Evolutionary conservation across 495 filamentous ascomycete species (phyloP), one percentile per base, ranked within the genome.

Genomic region (Penicillium maclennaniae): DNA sequence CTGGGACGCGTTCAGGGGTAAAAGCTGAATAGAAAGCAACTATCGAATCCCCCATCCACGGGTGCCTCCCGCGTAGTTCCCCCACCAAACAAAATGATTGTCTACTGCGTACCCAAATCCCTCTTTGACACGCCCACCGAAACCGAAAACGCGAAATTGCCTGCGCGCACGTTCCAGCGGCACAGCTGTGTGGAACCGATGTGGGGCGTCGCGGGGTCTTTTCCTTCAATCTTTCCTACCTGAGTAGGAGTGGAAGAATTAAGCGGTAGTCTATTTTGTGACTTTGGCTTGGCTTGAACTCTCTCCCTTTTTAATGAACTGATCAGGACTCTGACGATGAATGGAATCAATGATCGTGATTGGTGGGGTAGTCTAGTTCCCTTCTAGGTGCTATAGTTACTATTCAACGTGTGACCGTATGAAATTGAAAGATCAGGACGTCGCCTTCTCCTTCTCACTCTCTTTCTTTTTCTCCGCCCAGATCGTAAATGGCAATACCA

Each of bases 401-500:
- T 34, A 34, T 34, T 14, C 31, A 14, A 1, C 10, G 15, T 14
- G 2, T 12, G 14, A 14, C 8, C 31, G 1, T 12, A 4, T 12
- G 9, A 31, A 6, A 34, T 14, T 16, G 5, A 19, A 1, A 14
- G 15, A 10, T 20, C 5, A 40, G 16, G 19, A 40, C 38, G 9
- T 10, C 38, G n/a, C 0, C 15, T 49, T 47, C 43, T 12, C 19
- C 21, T 56, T 52, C 19, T 21, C 58, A 7, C 23, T 23, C 38
- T 9, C 5, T 23, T 49, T 47, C 43, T 12, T n/a, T 23, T 56
- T 52, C 19, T 21, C 58, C 9, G 40, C 54, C 60, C 61, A 71
- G 46, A 54, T 58, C 8, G 52, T 56, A 36, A 71, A 67, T 17
- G 67, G 67, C 23, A 71, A 59, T 38, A 72, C 64, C 39, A 67